Conservation (phyloP, 2,329 filamentous ascomycete genomes). For the Pseudocercospora fuligena region DNA sequence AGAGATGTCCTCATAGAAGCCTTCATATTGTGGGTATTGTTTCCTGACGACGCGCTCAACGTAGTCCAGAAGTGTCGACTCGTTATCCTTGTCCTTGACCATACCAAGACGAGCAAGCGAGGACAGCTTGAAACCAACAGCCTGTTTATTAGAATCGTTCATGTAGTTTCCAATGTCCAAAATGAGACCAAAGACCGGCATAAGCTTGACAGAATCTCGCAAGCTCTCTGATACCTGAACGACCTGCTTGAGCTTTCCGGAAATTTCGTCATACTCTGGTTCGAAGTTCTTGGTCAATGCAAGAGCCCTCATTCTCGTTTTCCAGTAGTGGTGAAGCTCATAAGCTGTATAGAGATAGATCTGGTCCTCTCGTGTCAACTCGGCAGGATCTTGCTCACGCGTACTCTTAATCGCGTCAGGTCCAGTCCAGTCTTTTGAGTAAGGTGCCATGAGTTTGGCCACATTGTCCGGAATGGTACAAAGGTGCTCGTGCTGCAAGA, state of each 20-base stretch:
- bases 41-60: conserved; percentile 95
- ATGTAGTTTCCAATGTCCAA: conserved; percentile 99
- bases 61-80: conserved; percentile 91
- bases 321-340: conserved; percentile 98
- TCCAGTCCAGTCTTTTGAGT: conserved; percentile 95
- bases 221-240: conserved; percentile 86
- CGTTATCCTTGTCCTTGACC: conserved; percentile 99
- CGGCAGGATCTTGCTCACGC: conserved; percentile 82
- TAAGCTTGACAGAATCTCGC: conserved; percentile 86
- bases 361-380: conserved; percentile 93
- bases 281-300: conserved; percentile 83
- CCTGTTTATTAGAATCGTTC: conserved; percentile 99
- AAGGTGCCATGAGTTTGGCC: conserved; percentile 88
- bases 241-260: conserved; percentile 81
- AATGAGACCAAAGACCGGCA: conserved; percentile 95
- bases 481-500: conserved; percentile 88
- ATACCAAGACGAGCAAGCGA: conserved; percentile 90
- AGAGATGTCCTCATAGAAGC: conserved; percentile 80
- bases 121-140: conserved; percentile 95
- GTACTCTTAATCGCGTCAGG: conserved; percentile 77
- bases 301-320: conserved; percentile 91
- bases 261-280: conserved; percentile 88
- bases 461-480: conserved; percentile 92
- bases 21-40: conserved; percentile 95
- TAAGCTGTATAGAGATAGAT: conserved; percentile 92